A percentile compares a stretch with the other conserved stretches of the same genome.
Evolutionary conservation across 345 rosid genomes (phyloP).

Genomic region (Populus davidiana): DNA sequence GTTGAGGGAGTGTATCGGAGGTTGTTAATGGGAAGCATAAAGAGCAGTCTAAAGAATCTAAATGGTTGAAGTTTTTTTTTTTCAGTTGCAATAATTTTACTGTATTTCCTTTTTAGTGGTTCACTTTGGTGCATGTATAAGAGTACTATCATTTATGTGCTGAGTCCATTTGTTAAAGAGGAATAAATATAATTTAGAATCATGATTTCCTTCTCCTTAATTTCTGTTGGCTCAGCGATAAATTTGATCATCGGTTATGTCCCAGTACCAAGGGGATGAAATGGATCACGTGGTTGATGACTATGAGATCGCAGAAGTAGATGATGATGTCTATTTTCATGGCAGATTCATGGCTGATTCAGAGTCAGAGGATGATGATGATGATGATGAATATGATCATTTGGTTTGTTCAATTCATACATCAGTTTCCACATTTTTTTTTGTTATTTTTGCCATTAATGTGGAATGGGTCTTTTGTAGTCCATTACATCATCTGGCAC

Average conservation of each 20-base stretch:
- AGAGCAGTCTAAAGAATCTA: no score
- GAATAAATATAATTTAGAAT: no score
- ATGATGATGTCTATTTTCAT: constrained; percentile 44
- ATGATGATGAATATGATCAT: constrained; percentile 43
- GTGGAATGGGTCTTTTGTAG: not conserved
- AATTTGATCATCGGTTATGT: constrained; percentile 26
- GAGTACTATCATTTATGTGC: no score
- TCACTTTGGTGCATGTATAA: no score
- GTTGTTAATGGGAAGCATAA: no score
- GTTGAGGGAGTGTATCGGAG: no score
- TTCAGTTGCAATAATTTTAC: no score
- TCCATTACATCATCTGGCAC: not conserved
- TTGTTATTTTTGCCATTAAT: not conserved
- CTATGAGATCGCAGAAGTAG: constrained; percentile 52
- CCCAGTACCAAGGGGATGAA: constrained; percentile 41
- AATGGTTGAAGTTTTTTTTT: no score
- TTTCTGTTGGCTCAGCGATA: constrained; percentile 17
- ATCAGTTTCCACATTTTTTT: not conserved
- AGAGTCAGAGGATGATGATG: constrained; percentile 40
- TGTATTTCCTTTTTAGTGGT: no score
- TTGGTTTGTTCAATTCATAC: constrained; percentile 30
- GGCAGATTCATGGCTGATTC: constrained; percentile 51
- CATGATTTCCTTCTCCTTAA: not conserved
- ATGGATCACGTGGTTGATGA: constrained; percentile 44
- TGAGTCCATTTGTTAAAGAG: no score